phyloP scores from a whole-genome alignment of 139 green algal species.

The Chara braunii region DNA sequence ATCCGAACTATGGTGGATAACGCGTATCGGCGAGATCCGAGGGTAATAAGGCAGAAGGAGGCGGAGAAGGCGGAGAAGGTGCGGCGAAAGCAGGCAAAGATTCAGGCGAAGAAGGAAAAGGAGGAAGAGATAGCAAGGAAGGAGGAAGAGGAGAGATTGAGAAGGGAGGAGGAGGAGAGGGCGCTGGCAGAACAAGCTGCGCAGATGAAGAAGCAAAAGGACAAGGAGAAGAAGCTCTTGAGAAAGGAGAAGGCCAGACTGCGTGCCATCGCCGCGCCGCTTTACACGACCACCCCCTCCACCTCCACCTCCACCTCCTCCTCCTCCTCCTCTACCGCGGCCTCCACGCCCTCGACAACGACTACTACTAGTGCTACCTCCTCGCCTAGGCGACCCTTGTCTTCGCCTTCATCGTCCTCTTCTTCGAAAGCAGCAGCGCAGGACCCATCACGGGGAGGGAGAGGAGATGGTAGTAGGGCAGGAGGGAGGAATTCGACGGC shows the following conservation, averaged over 20 bases:
- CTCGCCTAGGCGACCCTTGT: too few species aligned
- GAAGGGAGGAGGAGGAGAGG: constrained; percentile 35
- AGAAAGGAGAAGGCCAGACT: constrained; percentile 74
- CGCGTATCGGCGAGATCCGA: constrained; percentile 55
- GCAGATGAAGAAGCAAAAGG: constrained; percentile 56
- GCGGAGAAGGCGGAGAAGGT: constrained; percentile 52
- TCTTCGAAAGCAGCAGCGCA: too few species aligned
- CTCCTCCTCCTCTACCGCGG: too few species aligned
- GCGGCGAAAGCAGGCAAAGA: constrained; percentile 42
- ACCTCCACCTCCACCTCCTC: too few species aligned
- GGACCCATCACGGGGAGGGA: too few species aligned
- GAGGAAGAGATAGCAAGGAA: constrained; percentile 42
- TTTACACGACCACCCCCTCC: too few species aligned
- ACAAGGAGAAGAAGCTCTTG: constrained; percentile 72
- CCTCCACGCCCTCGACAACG: too few species aligned
- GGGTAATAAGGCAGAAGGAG: constrained; percentile 52
- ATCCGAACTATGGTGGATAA: constrained; percentile 83
- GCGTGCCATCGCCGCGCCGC: constrained; percentile 16
- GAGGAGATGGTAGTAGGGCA: too few species aligned
- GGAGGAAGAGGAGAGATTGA: constrained; percentile 42
- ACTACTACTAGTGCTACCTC: too few species aligned
- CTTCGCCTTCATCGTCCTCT: too few species aligned
- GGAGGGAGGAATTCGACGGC: too few species aligned
- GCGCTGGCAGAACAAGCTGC: constrained; percentile 21
- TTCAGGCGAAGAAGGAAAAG: constrained; percentile 22